Evolutionary conservation across 208 protist species (phyloP), one percentile per base, ranked within the genome.

Genomic region (Leishmania guyanensis): DNA sequence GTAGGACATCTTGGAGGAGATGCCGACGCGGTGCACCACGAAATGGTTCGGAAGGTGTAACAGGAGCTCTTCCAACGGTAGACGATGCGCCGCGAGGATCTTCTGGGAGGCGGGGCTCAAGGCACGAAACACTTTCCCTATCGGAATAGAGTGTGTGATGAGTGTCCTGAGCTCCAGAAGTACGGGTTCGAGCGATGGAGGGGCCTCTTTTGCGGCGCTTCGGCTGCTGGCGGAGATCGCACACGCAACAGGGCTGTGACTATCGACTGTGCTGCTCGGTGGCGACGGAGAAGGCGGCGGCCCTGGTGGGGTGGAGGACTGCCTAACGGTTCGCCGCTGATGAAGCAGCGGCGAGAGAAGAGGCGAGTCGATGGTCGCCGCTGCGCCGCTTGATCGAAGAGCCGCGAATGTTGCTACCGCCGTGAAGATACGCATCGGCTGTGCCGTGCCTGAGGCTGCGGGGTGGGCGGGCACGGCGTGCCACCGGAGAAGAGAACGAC

Each of bases 21-120:
- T 29, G 33, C 62, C 17, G 22, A 29, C 17, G 58, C 86, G 84
- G 54, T 78, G 91, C 5, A 92, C 20, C 8, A 51, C 56, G 83
- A 95, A 95, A 77, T 92, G 75, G 26, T 83, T n/a, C 5, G 91
- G 90, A 26, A 92, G 86, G 46, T 87, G 88, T 14, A 92, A 60
- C n/a, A 95, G 82, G 26, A 95, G 54, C 68, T 90, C 81, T 75
- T 95, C 91, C 20, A 95, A 73, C 20, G 91, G 91, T 2, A 89
- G 75, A n/a, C 84, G 80, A 58, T 89, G 85, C 5, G 81, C 75
- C 0, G 79, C 74, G n/a, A 95, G 79, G 4, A 83, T 85, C 46
- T 85, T 82, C 6, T 80, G 81, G 12, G 86, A 84, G 3, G 17
- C 81, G 5, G 86, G 80, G n/a, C 81, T 89, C 36, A 95, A 87